Evolutionary conservation across 305 asterid genomes (phyloP).

Genomic region (Fraxinus platypoda): DNA sequence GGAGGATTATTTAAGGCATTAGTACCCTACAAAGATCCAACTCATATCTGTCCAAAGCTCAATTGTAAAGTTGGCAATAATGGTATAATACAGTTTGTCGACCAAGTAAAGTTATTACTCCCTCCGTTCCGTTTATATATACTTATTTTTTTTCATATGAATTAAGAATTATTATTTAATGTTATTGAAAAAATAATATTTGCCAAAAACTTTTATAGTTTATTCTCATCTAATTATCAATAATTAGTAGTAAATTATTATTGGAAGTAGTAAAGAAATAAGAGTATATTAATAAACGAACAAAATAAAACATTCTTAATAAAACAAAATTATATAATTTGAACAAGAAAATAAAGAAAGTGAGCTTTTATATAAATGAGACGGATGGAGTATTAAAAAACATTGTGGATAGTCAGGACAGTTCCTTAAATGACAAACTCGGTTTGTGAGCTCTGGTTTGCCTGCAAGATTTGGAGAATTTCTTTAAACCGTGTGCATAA

Average conservation of each 20-base stretch:
- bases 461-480: slow-evolving; percentile 19
- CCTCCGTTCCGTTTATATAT: too few species aligned
- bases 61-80: not conserved
- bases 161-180: too few species aligned
- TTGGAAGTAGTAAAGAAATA: not conserved
- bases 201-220: too few species aligned
- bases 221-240: too few species aligned
- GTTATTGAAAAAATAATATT: too few species aligned
- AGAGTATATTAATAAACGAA: too few species aligned
- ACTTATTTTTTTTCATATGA: too few species aligned
- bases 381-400: not conserved
- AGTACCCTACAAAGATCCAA: not conserved
- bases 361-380: too few species aligned
- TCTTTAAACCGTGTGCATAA: slow-evolving; percentile 20
- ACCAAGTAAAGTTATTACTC: not conserved
- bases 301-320: too few species aligned
- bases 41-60: not conserved
- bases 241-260: not conserved
- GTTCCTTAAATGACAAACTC: not conserved
- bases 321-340: too few species aligned
- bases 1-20: not conserved
- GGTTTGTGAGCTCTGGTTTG: slow-evolving; percentile 9
- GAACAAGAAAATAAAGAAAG: too few species aligned
- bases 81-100: not conserved
- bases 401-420: not conserved